Base-by-base conservation (phyloP, 2,329 filamentous ascomycete species). In the Sporothrix pallida region DNA sequence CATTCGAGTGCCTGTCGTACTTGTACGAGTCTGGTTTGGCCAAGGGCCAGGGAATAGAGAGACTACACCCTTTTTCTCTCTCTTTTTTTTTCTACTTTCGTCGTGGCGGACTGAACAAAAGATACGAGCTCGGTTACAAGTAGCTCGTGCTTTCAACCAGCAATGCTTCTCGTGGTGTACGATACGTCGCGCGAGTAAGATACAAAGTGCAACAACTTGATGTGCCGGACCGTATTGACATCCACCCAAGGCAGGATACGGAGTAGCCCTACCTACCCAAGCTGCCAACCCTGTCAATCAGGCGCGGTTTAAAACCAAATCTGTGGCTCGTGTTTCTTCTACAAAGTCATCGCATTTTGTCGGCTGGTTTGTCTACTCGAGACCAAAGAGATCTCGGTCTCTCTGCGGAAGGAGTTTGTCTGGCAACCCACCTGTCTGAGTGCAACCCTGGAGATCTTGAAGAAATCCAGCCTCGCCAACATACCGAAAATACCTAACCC, bases 401-500 rank as follows among this genome's bases (percentile, higher is more conserved):
- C 56, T 60, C 7, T 60, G 17, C 60, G 60, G 37, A 10, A 63
- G 31, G 17, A n/a, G 9, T 63, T 37, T 17, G 17, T 17, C 31
- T 17, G 17, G 17, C 31, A 42, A 17, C 15, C 52, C 6, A 8
- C 20, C 12, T 56, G 52, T 10, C n/a, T 23, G 10, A 50, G 20
- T 50, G 15, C n/a, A 44, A 68, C 44, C 63, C 12, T 50, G 44
- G 20, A 37, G 26, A 37, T 69, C 63, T 50, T 13, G 48, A 67
- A 67, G 13, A n/a, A 20, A 31, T 23, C 31, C 10, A 8, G 23
- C 23, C 23, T 26, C 23, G 23, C 26, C 67, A 42, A 26, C 42
- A 71, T 62, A 37, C 42, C 37, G 52, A 54, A 63, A 7, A 71
- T 62, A 71, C 70, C 70, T 71, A 63, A 71, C 70, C 70, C 70